Evolutionary conservation across 208 protist species (phyloP).

Genomic region (Kentomonas sorsogonicus): DNA sequence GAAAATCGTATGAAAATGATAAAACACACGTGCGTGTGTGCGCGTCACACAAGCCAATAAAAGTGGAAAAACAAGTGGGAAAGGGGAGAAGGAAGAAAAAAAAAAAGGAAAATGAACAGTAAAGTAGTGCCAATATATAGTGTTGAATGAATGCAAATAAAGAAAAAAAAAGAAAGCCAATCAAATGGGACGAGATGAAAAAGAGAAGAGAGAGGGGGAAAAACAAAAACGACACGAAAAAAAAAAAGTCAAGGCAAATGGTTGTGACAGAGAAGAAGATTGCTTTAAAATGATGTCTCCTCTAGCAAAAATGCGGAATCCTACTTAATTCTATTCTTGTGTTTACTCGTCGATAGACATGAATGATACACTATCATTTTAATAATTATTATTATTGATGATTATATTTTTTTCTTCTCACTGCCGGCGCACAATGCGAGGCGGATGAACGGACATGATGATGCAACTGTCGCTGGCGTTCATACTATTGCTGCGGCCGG

Average conservation of each 20-base stretch:
- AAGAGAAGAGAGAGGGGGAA: not conserved
- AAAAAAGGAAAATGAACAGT: slow-evolving; percentile 5
- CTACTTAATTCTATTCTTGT: not conserved
- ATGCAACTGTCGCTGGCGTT: too few relatives aligned
- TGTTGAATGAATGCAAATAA: not conserved
- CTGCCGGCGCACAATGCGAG: too few relatives aligned
- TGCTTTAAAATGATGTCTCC: not conserved
- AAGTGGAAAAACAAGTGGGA: not conserved
- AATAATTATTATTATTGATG: not conserved
- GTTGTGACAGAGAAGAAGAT: not conserved
- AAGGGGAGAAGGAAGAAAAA: slow-evolving; percentile 1
- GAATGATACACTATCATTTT: not conserved
- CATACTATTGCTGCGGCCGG: too few relatives aligned
- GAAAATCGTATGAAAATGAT: not conserved
- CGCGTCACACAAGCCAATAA: slow-evolving; percentile 2
- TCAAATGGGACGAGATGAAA: not conserved
- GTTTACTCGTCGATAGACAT: not conserved
- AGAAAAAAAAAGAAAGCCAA: not conserved
- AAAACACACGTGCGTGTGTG: not conserved
- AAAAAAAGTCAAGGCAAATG: not conserved
- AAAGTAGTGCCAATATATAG: slow-evolving; percentile 5
- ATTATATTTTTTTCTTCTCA: not conserved
- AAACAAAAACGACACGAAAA: not conserved
- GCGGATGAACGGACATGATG: too few relatives aligned
- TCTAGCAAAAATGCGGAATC: not conserved